A percentile compares a stretch with the other conserved stretches of the same genome.
Evolutionary conservation across 1,284 basidiomycete genomes (phyloP).

Genomic region (Papiliotrema terrestris): DNA sequence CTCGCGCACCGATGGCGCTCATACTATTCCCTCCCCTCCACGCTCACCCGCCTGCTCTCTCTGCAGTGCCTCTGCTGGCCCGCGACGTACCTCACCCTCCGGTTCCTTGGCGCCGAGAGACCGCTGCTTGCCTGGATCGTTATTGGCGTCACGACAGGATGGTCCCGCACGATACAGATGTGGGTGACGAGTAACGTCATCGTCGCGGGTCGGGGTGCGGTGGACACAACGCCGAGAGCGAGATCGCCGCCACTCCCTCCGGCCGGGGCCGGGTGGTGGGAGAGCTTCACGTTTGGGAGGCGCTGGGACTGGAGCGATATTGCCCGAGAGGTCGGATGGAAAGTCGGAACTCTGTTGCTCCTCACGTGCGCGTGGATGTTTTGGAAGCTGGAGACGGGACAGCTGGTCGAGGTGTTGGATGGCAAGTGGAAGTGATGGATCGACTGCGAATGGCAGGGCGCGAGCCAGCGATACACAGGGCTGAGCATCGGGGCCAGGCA

Average conservation of each 20-base stretch:
- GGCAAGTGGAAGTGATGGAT: not conserved
- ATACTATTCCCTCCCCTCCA: constrained; percentile 49
- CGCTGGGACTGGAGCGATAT: constrained; percentile 47
- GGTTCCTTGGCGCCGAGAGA: constrained; percentile 40
- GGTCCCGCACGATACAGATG: constrained; percentile 46
- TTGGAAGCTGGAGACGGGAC: constrained; percentile 36
- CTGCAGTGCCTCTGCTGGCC: constrained; percentile 52
- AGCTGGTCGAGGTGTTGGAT: constrained; percentile 4
- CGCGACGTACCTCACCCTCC: constrained; percentile 47
- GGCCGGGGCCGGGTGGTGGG: constrained; percentile 24
- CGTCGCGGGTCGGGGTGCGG: constrained; percentile 1
- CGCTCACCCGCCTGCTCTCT: constrained; percentile 48
- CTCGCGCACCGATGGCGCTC: constrained; percentile 50
- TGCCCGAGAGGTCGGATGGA: constrained; percentile 43
- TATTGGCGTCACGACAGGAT: constrained; percentile 49
- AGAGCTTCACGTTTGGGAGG: constrained; percentile 35
- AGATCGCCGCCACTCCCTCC: constrained; percentile 14
- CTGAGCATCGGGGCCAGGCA: too few species aligned
- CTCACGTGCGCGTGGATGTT: constrained; percentile 46
- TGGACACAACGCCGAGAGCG: constrained; percentile 8
- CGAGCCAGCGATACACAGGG: too few species aligned
- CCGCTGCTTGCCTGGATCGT: constrained; percentile 50
- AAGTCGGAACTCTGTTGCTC: constrained; percentile 39
- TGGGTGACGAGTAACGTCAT: constrained; percentile 51
- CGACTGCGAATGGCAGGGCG: not conserved